Evolutionary conservation across 805 yeast genomes (phyloP).

Genomic region (Metschnikowia baotianmanensis): DNA sequence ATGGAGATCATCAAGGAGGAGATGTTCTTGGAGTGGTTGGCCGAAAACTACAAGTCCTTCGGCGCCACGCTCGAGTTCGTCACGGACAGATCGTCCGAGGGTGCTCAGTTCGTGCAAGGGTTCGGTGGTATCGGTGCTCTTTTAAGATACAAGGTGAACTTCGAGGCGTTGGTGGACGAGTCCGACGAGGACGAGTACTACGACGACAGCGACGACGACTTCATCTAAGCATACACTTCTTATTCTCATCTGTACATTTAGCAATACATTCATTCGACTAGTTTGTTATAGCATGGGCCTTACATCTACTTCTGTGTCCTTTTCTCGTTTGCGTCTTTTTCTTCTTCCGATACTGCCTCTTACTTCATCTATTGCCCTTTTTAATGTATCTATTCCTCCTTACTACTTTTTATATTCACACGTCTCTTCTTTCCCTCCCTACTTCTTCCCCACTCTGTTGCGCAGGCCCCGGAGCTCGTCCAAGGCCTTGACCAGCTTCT

Average conservation of each 20-base stretch:
- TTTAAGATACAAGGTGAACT: slow-evolving; percentile 93
- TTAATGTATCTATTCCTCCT: background rate
- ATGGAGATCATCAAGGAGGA: slow-evolving; percentile 86
- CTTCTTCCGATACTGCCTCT: background rate
- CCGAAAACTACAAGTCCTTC: slow-evolving; percentile 89
- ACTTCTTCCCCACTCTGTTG: slow-evolving; percentile 5
- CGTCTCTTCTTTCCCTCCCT: background rate
- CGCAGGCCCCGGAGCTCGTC: slow-evolving; percentile 43
- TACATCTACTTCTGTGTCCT: background rate
- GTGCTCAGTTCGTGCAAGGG: slow-evolving; percentile 97
- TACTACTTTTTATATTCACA: background rate
- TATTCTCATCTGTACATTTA: slow-evolving; percentile 5
- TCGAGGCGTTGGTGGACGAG: slow-evolving; percentile 90
- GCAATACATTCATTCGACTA: slow-evolving; percentile 1
- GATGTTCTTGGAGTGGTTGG: slow-evolving; percentile 93
- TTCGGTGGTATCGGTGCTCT: slow-evolving; percentile 99
- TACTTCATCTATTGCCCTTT: background rate
- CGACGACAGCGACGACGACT: slow-evolving; percentile 53
- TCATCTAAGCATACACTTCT: slow-evolving; percentile 26
- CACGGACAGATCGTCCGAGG: slow-evolving; percentile 94
- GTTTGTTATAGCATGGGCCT: background rate
- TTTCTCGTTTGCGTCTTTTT: background rate
- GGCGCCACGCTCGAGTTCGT: slow-evolving; percentile 97
- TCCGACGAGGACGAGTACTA: slow-evolving; percentile 79
- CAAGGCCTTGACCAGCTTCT: slow-evolving; percentile 63